These are phyloP conservation scores for Phaseolus lunatus DNA, from an alignment of 306 rosid species.

Conservation along the genomic window DNA sequence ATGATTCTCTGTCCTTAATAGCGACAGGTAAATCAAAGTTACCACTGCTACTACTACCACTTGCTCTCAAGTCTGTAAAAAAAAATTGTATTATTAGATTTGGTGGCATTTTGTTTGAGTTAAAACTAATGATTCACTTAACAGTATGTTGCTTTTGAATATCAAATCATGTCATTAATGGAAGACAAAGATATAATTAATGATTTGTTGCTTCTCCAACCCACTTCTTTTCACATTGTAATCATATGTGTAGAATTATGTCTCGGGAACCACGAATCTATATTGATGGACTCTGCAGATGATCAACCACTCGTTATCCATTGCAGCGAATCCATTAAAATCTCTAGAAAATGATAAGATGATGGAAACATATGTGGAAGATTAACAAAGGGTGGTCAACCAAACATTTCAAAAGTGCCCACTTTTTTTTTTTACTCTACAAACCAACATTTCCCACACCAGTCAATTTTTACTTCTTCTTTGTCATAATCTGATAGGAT, in stretches of 20 bases:
- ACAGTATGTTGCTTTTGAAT: background rate
- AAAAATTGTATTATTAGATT: no score
- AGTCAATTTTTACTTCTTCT: background rate
- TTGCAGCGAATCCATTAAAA: slow-evolving; percentile 45
- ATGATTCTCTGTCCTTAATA: slow-evolving; percentile 53
- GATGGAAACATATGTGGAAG: slow-evolving; percentile 44
- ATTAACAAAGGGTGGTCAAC: slow-evolving; percentile 35
- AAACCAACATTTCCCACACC: background rate
- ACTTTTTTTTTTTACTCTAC: background rate
- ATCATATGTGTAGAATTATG: slow-evolving; percentile 28
- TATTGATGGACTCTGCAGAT: slow-evolving; percentile 33
- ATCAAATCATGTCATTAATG: slow-evolving; percentile 30
- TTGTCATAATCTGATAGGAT: background rate
- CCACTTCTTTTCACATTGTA: background rate
- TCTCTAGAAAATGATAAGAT: slow-evolving; percentile 46
- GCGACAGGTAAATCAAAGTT: slow-evolving; percentile 34
- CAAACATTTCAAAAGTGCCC: background rate
- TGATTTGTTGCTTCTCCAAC: background rate
- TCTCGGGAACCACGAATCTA: slow-evolving; percentile 29
- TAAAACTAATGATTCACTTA: background rate
- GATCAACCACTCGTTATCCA: slow-evolving; percentile 41
- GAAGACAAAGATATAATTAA: slow-evolving; percentile 36
- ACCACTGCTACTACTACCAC: slow-evolving; percentile 23
- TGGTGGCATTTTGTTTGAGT: background rate
- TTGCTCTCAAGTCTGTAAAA: slow-evolving; percentile 4